These are phyloP conservation scores for Sarocladiaceae sp. DNA, from an alignment of 2,329 filamentous ascomycete genomes.

Conservation along the genomic window DNA sequence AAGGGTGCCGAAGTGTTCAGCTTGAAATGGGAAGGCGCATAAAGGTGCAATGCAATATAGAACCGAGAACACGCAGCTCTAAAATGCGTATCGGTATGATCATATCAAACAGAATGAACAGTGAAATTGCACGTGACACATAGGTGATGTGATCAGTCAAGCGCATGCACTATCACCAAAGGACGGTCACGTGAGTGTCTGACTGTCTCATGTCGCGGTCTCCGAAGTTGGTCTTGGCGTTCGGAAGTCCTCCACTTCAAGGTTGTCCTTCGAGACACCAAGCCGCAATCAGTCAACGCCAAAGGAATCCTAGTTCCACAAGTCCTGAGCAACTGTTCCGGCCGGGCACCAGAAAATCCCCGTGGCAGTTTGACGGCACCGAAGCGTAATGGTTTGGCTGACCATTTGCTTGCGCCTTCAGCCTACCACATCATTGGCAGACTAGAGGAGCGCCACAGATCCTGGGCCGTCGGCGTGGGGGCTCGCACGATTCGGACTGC, in stretches of 20 bases:
- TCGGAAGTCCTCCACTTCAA: no score
- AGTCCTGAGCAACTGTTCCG: conserved; percentile 2
- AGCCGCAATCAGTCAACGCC: neutral
- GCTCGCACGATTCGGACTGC: neutral
- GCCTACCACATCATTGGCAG: no score
- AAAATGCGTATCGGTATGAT: no score
- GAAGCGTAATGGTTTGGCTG: no score
- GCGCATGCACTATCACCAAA: no score
- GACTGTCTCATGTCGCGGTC: neutral
- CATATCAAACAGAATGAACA: no score
- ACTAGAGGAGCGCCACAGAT: neutral
- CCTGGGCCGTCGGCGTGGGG: neutral
- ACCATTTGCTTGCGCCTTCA: neutral
- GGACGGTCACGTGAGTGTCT: neutral
- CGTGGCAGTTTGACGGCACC: no score
- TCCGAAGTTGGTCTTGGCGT: conserved; percentile 1
- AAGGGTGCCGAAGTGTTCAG: conserved; percentile 37
- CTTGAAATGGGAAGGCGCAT: conserved; percentile 26
- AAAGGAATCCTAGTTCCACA: neutral
- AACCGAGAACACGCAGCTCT: no score
- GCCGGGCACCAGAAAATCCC: no score
- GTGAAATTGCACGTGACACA: no score
- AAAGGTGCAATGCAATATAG: neutral
- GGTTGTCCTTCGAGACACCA: conserved; percentile 4
- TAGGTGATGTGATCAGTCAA: no score